These are phyloP conservation scores for Pseudogymnoascus sp. DNA, from an alignment of 2,329 filamentous ascomycete species.

Conservation along the genomic window DNA sequence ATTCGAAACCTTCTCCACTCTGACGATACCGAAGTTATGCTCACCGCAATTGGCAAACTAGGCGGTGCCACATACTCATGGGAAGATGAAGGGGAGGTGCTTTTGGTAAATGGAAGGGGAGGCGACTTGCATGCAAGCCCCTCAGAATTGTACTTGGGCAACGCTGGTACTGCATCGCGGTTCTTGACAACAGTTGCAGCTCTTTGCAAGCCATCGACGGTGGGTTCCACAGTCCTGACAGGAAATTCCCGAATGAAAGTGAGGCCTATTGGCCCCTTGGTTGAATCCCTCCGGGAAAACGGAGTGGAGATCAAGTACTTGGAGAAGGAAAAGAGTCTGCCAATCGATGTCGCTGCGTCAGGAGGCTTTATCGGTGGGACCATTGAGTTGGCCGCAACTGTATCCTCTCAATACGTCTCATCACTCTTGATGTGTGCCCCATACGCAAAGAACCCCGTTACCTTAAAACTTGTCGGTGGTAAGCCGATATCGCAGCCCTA, in stretches of 20 bases:
- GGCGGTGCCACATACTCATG: constrained; percentile 83
- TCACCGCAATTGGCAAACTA: constrained; percentile 78
- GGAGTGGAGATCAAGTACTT: constrained; percentile 83
- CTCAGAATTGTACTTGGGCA: constrained; percentile 81
- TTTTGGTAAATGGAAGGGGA: constrained; percentile 86
- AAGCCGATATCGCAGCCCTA: constrained; percentile 96
- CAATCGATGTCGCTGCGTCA: constrained; percentile 72
- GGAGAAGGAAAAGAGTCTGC: constrained; percentile 74
- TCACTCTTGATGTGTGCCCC: constrained; percentile 95
- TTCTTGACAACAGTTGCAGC: constrained; percentile 90
- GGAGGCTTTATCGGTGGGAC: constrained; percentile 76
- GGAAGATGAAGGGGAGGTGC: constrained; percentile 88
- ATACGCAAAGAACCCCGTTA: constrained; percentile 91
- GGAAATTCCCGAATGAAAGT: constrained; percentile 96
- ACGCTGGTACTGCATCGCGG: constrained; percentile 90
- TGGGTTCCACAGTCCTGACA: constrained; percentile 69
- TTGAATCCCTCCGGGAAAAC: constrained; percentile 80
- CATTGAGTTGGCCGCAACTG: constrained; percentile 87
- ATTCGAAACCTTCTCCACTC: constrained; percentile 92
- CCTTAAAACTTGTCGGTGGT: constrained; percentile 81
- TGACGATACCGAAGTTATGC: constrained; percentile 95
- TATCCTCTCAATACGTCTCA: constrained; percentile 98
- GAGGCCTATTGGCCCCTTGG: constrained; percentile 83
- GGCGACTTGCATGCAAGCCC: constrained; percentile 70
- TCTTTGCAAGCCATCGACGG: constrained; percentile 60